Base-by-base conservation (phyloP, 169 alveolate genomes). In the Sarcocystis neurona region DNA sequence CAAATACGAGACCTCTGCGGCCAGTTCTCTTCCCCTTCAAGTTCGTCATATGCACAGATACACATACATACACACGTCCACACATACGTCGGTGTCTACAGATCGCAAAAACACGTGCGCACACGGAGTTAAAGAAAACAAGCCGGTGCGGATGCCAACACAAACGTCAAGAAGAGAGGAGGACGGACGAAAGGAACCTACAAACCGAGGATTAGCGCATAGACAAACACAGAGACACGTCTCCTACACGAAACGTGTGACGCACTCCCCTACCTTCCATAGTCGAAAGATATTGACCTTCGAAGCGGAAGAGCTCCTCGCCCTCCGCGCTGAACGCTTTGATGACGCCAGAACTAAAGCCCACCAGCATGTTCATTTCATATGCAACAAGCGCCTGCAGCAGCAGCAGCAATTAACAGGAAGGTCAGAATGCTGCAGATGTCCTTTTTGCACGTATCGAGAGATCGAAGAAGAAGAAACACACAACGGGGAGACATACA, bases 221-320 rank as follows among this genome's bases (percentile, higher is more conserved):
- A n/a, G n/a, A n/a, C n/a, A n/a, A n/a, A n/a, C n/a, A n/a, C n/a
- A n/a, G n/a, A n/a, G n/a, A n/a, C n/a, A n/a, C n/a, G n/a, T n/a
- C n/a, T n/a, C n/a, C n/a, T n/a, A n/a, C n/a, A n/a, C n/a, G n/a
- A n/a, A n/a, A n/a, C n/a, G n/a, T n/a, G n/a, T n/a, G n/a, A n/a
- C n/a, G n/a, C n/a, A n/a, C n/a, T n/a, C n/a, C 6, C 75, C 37
- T 63, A 63, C 75, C 75, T n/a, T 15, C 75, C 75, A 63, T 63
- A 20, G 75, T n/a, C 10, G 75, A 63, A 1, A 63, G 75, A n/a
- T 63, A 63, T 18, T 37, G 37, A 41, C 75, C 32, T 37, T 63
- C 75, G 75, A 30, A 63, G 10, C 75, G 75, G 75, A 63, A 63
- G 20, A 30, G 75, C 32, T 63, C 75, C n/a, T 63, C 44, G 41